phyloP scores from a whole-genome alignment of 192 early-diverging fungal genomes.

The Backusella mclennaniae region DNA sequence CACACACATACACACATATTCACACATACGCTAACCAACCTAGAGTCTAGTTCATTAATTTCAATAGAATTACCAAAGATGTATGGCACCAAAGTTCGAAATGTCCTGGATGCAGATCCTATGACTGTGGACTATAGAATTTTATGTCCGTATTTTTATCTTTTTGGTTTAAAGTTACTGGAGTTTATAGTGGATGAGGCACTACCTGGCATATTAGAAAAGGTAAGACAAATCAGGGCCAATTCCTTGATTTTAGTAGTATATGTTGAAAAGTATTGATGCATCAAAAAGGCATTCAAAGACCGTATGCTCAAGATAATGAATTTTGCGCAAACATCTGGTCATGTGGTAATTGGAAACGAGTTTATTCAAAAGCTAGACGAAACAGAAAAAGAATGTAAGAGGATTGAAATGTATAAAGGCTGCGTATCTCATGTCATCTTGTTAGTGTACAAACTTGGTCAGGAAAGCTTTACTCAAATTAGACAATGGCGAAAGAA shows the following conservation, averaged over 20 bases:
- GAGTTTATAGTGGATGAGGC: conserved; percentile 23
- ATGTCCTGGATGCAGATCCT: conserved; percentile 37
- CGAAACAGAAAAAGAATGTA: conserved; percentile 52
- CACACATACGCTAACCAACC: neutral
- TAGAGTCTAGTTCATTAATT: conserved; percentile 23
- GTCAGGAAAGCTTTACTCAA: neutral
- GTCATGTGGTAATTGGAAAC: conserved; percentile 28
- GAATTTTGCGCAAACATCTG: conserved; percentile 45
- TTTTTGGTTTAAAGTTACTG: conserved; percentile 39
- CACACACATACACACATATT: too few species aligned
- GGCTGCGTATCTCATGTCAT: neutral
- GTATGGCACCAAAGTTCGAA: conserved; percentile 33
- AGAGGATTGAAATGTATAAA: neutral
- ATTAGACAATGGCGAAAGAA: conserved; percentile 7
- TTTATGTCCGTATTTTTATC: conserved; percentile 42
- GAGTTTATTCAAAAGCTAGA: conserved; percentile 45
- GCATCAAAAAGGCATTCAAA: conserved; percentile 39
- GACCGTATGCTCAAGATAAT: conserved; percentile 40
- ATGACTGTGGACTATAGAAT: conserved; percentile 35
- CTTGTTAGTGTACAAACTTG: neutral
- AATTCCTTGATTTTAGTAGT: too few species aligned
- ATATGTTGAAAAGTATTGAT: too few species aligned
- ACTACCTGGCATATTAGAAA: conserved; percentile 27
- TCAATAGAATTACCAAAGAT: conserved; percentile 36
- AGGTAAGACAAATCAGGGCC: conserved; percentile 2